A percentile compares a stretch with the other conserved stretches of the same genome.
Evolutionary conservation across 192 early-diverging fungal genomes (phyloP).

Genomic region (Backusella tarrabulga): DNA sequence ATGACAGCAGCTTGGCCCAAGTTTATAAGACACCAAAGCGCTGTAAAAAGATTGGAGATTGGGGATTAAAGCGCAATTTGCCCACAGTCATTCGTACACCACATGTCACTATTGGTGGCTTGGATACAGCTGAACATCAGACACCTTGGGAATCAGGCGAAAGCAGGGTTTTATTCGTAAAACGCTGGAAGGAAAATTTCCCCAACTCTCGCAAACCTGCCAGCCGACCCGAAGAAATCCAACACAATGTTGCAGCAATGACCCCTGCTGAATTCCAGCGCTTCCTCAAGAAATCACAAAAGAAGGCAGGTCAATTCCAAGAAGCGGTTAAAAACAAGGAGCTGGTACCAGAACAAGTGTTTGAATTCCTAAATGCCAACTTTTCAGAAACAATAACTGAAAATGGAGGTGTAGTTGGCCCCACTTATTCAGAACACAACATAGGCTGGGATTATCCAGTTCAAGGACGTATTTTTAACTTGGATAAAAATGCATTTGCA

Average conservation of each 20-base stretch:
- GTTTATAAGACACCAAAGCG: slow-evolving; percentile 64
- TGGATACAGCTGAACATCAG: slow-evolving; percentile 75
- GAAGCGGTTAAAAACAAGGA: slow-evolving; percentile 25
- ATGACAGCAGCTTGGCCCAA: slow-evolving; percentile 64
- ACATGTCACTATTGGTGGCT: slow-evolving; percentile 49
- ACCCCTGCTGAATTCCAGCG: slow-evolving; percentile 56
- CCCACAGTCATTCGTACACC: slow-evolving; percentile 62
- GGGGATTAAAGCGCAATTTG: slow-evolving; percentile 75
- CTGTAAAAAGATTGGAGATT: slow-evolving; percentile 58
- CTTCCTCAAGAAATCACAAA: slow-evolving; percentile 53
- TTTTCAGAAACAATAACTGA: slow-evolving; percentile 14
- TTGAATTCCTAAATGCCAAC: slow-evolving; percentile 27
- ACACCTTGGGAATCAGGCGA: slow-evolving; percentile 64
- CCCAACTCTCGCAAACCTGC: slow-evolving; percentile 51
- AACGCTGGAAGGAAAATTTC: slow-evolving; percentile 77
- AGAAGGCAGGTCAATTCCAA: slow-evolving; percentile 40
- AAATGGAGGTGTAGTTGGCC: slow-evolving; percentile 30
- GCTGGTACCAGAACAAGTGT: slow-evolving; percentile 30
- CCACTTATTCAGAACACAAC: slow-evolving; percentile 52
- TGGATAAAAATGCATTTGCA: slow-evolving; percentile 39
- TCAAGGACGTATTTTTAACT: slow-evolving; percentile 64
- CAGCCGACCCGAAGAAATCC: slow-evolving; percentile 33
- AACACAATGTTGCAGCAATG: slow-evolving; percentile 59
- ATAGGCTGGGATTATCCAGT: slow-evolving; percentile 35
- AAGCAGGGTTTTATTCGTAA: slow-evolving; percentile 52